phyloP scores from a whole-genome alignment of 805 yeast genomes.

The Yarrowia sp. region DNA sequence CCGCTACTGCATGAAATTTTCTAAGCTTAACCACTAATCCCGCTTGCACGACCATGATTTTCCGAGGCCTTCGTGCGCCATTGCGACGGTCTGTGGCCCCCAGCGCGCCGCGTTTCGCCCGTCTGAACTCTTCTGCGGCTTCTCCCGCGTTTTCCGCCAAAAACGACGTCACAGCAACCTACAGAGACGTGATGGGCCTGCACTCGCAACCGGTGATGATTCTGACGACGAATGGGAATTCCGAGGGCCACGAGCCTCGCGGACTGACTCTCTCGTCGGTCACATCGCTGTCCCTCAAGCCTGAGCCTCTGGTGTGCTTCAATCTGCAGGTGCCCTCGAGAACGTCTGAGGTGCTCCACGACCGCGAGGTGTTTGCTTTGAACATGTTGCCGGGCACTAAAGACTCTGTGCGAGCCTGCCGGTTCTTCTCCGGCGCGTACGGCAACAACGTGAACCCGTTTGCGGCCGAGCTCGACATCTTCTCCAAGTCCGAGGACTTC shows the following conservation, averaged over 20 bases:
- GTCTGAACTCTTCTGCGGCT: background rate
- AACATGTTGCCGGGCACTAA: conserved; percentile 68
- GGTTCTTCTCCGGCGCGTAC: conserved; percentile 59
- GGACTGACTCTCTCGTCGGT: conserved; percentile 89
- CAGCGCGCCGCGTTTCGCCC: background rate
- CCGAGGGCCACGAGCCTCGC: conserved; percentile 32
- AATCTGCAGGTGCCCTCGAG: conserved; percentile 83
- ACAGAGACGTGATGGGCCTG: conserved; percentile 46
- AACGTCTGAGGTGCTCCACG: conserved; percentile 66
- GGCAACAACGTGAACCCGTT: conserved; percentile 41
- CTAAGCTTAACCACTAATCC: too few relatives aligned
- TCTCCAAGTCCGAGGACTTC: conserved; percentile 31
- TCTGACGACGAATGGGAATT: conserved; percentile 49
- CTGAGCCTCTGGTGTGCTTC: conserved; percentile 77
- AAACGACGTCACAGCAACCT: conserved; percentile 28
- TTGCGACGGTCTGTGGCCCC: too few relatives aligned
- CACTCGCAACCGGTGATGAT: conserved; percentile 57
- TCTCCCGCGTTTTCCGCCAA: background rate
- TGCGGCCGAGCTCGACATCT: conserved; percentile 33
- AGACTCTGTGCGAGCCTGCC: conserved; percentile 57
- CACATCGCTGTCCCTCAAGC: conserved; percentile 73
- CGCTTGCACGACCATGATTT: background rate
- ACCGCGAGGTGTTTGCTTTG: conserved; percentile 59
- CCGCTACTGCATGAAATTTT: background rate
- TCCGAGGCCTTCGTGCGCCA: background rate